These are phyloP conservation scores for Pharus latifolius DNA, from an alignment of 176 grass and related monocot species.

Conservation along the genomic window DNA sequence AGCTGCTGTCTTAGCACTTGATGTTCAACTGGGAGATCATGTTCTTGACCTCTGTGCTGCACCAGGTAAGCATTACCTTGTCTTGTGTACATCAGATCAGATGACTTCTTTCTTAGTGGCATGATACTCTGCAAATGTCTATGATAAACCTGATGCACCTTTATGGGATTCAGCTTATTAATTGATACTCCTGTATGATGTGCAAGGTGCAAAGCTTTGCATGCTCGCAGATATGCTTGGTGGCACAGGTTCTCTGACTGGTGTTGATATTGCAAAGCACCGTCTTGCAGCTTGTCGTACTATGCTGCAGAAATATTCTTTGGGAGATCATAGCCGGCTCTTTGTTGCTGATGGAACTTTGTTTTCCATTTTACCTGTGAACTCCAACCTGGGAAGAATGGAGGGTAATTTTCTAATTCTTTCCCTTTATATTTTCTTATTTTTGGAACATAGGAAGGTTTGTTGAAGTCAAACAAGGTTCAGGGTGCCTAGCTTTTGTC, in stretches of 20 bases:
- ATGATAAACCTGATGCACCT: background rate
- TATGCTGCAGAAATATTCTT: slow-evolving; percentile 86
- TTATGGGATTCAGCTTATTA: background rate
- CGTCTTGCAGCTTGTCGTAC: slow-evolving; percentile 82
- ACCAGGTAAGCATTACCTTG: slow-evolving; percentile 44
- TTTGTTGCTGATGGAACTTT: slow-evolving; percentile 87
- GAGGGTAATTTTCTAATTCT: slow-evolving; percentile 18
- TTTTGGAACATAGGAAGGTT: background rate
- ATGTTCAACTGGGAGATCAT: slow-evolving; percentile 67
- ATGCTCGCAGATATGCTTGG: slow-evolving; percentile 86
- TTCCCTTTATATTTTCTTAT: background rate
- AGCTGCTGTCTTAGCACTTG: slow-evolving; percentile 73
- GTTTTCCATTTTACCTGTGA: slow-evolving; percentile 69
- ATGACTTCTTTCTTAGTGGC: background rate
- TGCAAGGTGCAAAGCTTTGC: slow-evolving; percentile 89
- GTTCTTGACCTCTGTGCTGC: slow-evolving; percentile 95
- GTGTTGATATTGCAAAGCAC: slow-evolving; percentile 80
- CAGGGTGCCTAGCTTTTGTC: background rate
- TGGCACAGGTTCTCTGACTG: slow-evolving; percentile 73
- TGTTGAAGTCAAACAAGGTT: background rate
- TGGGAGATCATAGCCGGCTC: slow-evolving; percentile 66
- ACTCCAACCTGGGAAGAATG: slow-evolving; percentile 5
- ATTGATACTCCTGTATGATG: background rate
- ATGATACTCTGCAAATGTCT: background rate
- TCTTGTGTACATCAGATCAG: background rate